Percentiles rank a stretch among this genome's conserved stretches.
Evolutionary conservation across 2,329 filamentous ascomycete genomes (phyloP).

Genomic region (Stagonosporopsis rhizophila): DNA sequence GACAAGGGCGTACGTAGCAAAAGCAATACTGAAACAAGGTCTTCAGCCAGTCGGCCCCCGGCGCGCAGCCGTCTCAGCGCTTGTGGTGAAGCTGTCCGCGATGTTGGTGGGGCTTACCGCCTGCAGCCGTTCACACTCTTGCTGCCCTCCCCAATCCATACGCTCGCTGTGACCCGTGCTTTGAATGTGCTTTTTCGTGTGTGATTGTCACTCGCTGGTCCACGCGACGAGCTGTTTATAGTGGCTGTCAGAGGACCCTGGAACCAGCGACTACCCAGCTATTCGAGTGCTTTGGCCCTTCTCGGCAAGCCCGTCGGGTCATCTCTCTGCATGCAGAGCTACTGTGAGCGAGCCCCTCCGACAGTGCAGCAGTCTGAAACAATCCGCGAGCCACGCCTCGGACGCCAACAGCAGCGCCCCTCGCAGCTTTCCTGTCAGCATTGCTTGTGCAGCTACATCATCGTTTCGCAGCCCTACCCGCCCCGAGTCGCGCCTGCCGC

Average conservation of each 20-base stretch:
- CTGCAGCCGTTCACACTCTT: conserved; percentile 11
- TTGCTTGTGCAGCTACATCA: conserved; percentile 5
- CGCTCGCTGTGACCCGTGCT: conserved; percentile 12
- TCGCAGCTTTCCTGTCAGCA: conserved; percentile 1
- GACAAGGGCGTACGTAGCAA: conserved; percentile 7
- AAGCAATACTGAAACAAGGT: conserved; percentile 11
- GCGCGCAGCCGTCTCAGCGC: conserved; percentile 35
- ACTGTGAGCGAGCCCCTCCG: conserved; percentile 32
- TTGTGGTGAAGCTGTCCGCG: conserved; percentile 28
- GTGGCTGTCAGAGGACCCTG: conserved; percentile 19
- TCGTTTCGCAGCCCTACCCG: conserved; percentile 16
- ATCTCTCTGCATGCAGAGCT: conserved; percentile 30
- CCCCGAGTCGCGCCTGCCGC: conserved; percentile 25
- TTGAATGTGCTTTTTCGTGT: conserved; percentile 1
- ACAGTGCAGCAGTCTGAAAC: conserved; percentile 35
- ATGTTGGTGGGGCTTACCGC: conserved; percentile 25
- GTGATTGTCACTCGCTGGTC: conserved; percentile 14
- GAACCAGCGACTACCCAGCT: conserved; percentile 20
- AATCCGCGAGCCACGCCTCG: conserved; percentile 25
- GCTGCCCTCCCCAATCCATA: conserved; percentile 6
- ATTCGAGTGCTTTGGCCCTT: conserved; percentile 26
- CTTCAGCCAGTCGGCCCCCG: conserved; percentile 28
- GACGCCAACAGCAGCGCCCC: conserved; percentile 8
- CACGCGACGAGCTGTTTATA: conserved; percentile 13
- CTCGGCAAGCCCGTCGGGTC: conserved; percentile 38